phyloP scores from a whole-genome alignment of 2,329 filamentous ascomycete genomes.

The Lasiodiplodia gonubiensis region DNA sequence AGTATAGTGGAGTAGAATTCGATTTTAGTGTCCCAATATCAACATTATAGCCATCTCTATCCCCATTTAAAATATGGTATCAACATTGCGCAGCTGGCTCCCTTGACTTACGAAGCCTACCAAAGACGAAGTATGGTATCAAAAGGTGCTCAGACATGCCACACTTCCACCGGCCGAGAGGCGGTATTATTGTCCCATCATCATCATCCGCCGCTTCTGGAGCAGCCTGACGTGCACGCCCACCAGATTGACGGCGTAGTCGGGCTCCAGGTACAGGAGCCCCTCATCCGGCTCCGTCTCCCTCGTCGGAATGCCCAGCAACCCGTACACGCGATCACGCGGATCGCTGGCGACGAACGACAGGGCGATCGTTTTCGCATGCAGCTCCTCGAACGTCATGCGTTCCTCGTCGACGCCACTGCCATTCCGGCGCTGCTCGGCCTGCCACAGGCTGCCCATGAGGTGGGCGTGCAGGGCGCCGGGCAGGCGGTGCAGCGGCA shows the following conservation, averaged over 20 bases:
- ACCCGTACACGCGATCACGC: conserved; percentile 31
- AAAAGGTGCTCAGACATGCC: too few species aligned
- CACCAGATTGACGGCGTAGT: conserved; percentile 24
- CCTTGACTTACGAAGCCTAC: too few species aligned
- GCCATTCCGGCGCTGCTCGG: not conserved
- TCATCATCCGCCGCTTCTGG: not conserved
- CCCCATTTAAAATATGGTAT: too few species aligned
- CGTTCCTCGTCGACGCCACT: not conserved
- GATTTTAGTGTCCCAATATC: too few species aligned
- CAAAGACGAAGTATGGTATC: too few species aligned
- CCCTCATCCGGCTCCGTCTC: conserved; percentile 22
- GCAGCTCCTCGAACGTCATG: conserved; percentile 14
- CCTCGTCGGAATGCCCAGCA: conserved; percentile 28
- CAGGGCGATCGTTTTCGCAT: conserved; percentile 10
- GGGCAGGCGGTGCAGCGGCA: conserved; percentile 25
- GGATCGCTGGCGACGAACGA: conserved; percentile 30
- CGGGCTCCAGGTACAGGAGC: conserved; percentile 28
- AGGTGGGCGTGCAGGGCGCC: conserved; percentile 31
- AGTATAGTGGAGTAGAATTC: too few species aligned
- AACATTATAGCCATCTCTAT: too few species aligned
- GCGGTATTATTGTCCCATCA: not conserved
- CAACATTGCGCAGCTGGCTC: too few species aligned
- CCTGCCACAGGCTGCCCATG: conserved; percentile 26
- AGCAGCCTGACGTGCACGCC: not conserved
- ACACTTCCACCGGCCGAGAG: too few species aligned